Percentiles rank a stretch among this genome's conserved stretches.
phyloP scores from a whole-genome alignment of 192 early-diverging fungal genomes.

The Backusella liffmaniae region DNA sequence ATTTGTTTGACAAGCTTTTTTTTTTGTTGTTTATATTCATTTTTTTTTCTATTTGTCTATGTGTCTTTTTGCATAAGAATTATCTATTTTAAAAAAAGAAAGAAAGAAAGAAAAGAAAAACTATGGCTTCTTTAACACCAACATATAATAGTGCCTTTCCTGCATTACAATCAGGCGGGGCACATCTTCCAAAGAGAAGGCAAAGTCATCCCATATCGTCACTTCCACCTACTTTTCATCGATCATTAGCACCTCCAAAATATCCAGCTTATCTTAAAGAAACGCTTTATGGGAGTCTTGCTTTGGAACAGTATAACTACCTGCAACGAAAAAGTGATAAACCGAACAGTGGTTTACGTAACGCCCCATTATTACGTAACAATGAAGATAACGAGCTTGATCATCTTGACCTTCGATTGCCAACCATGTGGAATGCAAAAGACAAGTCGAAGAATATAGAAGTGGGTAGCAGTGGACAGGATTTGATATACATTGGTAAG shows the following conservation, averaged over 20 bases:
- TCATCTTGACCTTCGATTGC: conserved; percentile 37
- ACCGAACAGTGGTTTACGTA: background rate
- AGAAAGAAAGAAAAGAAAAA: background rate
- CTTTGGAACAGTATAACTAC: conserved; percentile 24
- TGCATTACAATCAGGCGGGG: conserved; percentile 17
- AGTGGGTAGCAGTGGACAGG: conserved; percentile 35
- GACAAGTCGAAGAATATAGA: conserved; percentile 54
- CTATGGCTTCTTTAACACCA: conserved; percentile 3
- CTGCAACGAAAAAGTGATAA: conserved; percentile 11
- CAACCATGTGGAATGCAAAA: conserved; percentile 59
- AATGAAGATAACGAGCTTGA: background rate
- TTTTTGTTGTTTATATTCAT: background rate
- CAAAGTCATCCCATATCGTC: background rate
- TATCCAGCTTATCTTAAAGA: conserved; percentile 29
- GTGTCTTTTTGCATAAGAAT: background rate
- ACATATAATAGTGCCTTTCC: conserved; percentile 30
- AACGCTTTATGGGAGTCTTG: conserved; percentile 23
- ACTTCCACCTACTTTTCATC: conserved; percentile 2
- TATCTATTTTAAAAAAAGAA: background rate
- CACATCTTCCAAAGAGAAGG: background rate
- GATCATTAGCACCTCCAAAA: conserved; percentile 22
- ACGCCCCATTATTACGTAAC: background rate
- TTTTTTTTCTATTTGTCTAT: background rate
- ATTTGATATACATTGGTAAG: conserved; percentile 54
- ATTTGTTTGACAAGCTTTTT: conserved; percentile 1